Evolutionary conservation across 2,329 filamentous ascomycete genomes (phyloP).

Genomic region (Aphanocladium album): DNA sequence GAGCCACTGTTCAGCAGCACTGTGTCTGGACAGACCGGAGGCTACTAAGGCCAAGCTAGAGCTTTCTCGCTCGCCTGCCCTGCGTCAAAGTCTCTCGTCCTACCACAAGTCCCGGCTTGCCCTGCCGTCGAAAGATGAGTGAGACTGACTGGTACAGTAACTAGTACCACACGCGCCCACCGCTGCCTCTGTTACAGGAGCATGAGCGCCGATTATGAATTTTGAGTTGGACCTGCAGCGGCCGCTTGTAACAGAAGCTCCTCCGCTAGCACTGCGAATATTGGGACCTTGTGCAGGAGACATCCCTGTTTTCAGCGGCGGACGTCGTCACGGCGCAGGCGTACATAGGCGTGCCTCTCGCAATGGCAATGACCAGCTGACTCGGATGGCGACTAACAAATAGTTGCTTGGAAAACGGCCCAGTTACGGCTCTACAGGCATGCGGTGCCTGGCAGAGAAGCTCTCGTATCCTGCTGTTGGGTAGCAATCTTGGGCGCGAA

Average conservation of each 20-base stretch:
- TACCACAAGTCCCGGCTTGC: background rate
- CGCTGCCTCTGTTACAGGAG: background rate
- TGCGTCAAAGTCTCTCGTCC: background rate
- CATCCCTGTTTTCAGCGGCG: slow-evolving; percentile 14
- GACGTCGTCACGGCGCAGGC: background rate
- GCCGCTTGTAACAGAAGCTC: background rate
- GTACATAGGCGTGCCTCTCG: background rate
- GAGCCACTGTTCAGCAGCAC: slow-evolving; percentile 8
- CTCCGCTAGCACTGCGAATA: slow-evolving; percentile 8
- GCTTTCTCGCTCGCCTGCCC: background rate
- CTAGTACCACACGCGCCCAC: background rate
- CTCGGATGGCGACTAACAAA: background rate
- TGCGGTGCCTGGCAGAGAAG: background rate
- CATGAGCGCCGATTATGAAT: background rate
- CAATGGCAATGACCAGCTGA: slow-evolving; percentile 5
- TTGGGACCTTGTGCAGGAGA: slow-evolving; percentile 6
- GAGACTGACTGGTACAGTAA: slow-evolving; percentile 1
- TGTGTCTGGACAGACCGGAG: background rate
- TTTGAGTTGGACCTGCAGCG: slow-evolving; percentile 7
- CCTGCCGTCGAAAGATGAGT: background rate
- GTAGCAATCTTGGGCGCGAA: slow-evolving; percentile 2
- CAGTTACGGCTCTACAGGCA: background rate
- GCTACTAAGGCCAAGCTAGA: background rate
- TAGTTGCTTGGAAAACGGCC: background rate
- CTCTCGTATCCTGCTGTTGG: background rate